Evolutionary conservation across 2,329 filamentous ascomycete genomes (phyloP), one percentile per base, ranked within the genome.

Genomic region (Lanzia echinophila): DNA sequence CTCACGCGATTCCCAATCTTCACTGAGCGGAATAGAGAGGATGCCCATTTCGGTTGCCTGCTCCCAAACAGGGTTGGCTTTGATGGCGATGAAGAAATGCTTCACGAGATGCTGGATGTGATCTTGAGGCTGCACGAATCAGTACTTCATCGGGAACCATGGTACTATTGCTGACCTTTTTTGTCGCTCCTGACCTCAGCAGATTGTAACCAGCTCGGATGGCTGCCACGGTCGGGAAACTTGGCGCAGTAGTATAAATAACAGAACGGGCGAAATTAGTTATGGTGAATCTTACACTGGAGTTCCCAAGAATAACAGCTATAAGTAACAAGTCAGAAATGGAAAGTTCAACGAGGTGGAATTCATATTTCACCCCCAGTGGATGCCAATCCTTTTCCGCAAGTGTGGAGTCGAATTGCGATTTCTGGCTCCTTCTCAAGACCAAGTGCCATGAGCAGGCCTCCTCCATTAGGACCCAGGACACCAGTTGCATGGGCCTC

Each of bases 81-180:
- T n/a, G n/a, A n/a, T n/a, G n/a, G n/a, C n/a, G n/a, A n/a, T n/a
- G n/a, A n/a, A n/a, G n/a, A n/a, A n/a, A n/a, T n/a, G n/a, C n/a
- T n/a, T n/a, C n/a, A n/a, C n/a, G n/a, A n/a, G n/a, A 84, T 73
- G 0, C 88, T 67, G 0, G 83, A 79, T 41, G 88, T 79, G 7
- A 88, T 87, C 0, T 22, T 31, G 41, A 6, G 48, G 32, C n/a
- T n/a, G n/a, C n/a, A n/a, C n/a, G n/a, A n/a, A n/a, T n/a, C n/a
- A 42, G 34, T 20, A 13, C 12, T 22, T 34, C 20, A 33, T 8
- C 34, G 34, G 10, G 65, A 55, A 52, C 75, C 71, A 8, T 13
- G 0, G 78, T 80, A 32, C 71, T 65, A 80, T 1, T 69, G 66
- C 8, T 64, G 65, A n/a, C n/a, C n/a, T n/a, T n/a, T n/a, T n/a